Evolutionary conservation across 352 stramenopile genomes (phyloP).

Genomic region (Phytophthora tubulina): DNA sequence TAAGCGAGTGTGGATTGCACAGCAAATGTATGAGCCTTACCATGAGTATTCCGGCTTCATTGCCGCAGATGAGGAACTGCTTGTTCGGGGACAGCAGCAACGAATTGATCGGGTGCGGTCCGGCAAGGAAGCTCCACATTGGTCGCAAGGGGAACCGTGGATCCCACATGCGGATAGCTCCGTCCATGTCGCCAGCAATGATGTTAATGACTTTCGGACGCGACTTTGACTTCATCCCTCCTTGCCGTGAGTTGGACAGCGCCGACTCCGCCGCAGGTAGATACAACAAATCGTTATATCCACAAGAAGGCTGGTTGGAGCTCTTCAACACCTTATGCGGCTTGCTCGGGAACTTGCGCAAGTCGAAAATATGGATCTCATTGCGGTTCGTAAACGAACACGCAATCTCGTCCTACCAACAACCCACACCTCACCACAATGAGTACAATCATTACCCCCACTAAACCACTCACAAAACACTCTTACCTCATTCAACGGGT

Average conservation of each 20-base stretch:
- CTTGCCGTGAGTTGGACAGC: background rate
- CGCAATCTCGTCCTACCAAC: slow-evolving; percentile 74
- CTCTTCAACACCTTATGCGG: slow-evolving; percentile 71
- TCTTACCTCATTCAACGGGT: slow-evolving; percentile 70
- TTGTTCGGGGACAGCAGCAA: slow-evolving; percentile 58
- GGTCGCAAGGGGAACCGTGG: slow-evolving; percentile 56
- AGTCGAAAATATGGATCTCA: slow-evolving; percentile 79
- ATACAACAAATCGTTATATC: slow-evolving; percentile 85
- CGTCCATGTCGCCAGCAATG: slow-evolving; percentile 73
- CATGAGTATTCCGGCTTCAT: slow-evolving; percentile 62
- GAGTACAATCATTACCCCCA: too few relatives aligned
- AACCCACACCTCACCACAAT: background rate
- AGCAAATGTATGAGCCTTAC: slow-evolving; percentile 36
- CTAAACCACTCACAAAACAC: background rate
- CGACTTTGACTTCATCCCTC: slow-evolving; percentile 18
- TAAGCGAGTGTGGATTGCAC: background rate
- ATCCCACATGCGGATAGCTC: slow-evolving; percentile 78
- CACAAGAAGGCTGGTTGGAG: slow-evolving; percentile 71
- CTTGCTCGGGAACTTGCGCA: slow-evolving; percentile 76
- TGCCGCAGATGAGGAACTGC: slow-evolving; percentile 67
- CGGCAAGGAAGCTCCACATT: slow-evolving; percentile 64
- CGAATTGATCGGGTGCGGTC: slow-evolving; percentile 57
- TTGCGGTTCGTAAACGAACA: slow-evolving; percentile 79
- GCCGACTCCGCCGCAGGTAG: slow-evolving; percentile 25
- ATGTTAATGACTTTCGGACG: slow-evolving; percentile 33